phyloP scores from a whole-genome alignment of 306 rosid species.

The Sphenostylis stenocarpa region DNA sequence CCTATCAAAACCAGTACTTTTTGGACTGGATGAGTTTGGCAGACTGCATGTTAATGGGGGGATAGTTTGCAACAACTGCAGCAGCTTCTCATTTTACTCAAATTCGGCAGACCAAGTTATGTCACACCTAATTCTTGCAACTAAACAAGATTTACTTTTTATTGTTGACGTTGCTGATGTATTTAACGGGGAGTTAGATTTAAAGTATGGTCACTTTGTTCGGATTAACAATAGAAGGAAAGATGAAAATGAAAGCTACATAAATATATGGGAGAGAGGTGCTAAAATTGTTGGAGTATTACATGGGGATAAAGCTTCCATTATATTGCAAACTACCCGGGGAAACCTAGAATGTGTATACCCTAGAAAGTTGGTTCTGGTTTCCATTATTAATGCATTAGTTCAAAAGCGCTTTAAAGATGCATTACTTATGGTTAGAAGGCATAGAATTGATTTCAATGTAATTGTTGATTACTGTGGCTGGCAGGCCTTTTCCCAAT shows the following conservation, averaged over 20 bases:
- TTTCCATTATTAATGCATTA: conserved; percentile 79
- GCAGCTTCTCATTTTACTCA: conserved; percentile 84
- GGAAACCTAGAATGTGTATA: conserved; percentile 90
- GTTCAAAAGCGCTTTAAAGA: conserved; percentile 76
- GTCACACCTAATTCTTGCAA: conserved; percentile 74
- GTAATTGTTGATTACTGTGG: conserved; percentile 83
- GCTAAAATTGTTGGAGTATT: conserved; percentile 82
- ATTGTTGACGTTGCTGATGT: conserved; percentile 69
- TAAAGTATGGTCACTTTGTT: conserved; percentile 56
- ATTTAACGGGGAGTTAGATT: conserved; percentile 56
- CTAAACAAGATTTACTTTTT: conserved; percentile 86
- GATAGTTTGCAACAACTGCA: conserved; percentile 81
- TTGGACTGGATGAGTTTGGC: conserved; percentile 83
- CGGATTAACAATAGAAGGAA: conserved; percentile 47
- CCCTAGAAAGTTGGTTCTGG: conserved; percentile 87
- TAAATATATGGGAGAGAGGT: conserved; percentile 93
- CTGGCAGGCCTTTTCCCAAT: conserved; percentile 70
- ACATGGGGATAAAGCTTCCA: conserved; percentile 89
- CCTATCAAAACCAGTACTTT: conserved; percentile 55
- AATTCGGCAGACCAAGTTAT: conserved; percentile 71
- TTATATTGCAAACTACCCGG: conserved; percentile 73
- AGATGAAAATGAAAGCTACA: conserved; percentile 53
- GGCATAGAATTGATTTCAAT: conserved; percentile 94
- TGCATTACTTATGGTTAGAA: conserved; percentile 90
- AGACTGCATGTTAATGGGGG: conserved; percentile 70